Evolutionary conservation across 2,329 filamentous ascomycete species (phyloP).

Genomic region (Furcasterigmium sp.): DNA sequence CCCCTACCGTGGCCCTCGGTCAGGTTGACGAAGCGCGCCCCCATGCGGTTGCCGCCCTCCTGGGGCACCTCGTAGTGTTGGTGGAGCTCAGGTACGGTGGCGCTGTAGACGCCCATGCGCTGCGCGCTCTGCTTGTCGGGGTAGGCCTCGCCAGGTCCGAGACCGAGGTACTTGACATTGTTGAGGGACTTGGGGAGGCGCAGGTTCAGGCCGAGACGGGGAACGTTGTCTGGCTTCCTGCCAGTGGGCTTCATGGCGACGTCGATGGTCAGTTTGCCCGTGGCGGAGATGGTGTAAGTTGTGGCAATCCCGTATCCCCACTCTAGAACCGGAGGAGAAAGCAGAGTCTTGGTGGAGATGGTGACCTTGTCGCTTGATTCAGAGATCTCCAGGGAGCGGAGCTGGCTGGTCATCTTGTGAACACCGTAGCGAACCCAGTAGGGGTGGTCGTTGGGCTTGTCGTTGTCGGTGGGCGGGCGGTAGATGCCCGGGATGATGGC

Average conservation of each 20-base stretch:
- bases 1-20: constrained; percentile 19
- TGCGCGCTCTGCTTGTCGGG: constrained; percentile 56
- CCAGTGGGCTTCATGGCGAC: constrained; percentile 40
- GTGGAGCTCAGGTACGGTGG: constrained; percentile 43
- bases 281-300: constrained; percentile 43
- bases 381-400: constrained; percentile 32
- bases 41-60: constrained; percentile 60
- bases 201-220: constrained; percentile 57
- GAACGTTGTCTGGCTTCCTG: constrained; percentile 47
- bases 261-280: constrained; percentile 39
- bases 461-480: constrained; percentile 63
- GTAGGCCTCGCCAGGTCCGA: constrained; percentile 60
- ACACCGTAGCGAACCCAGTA: constrained; percentile 54
- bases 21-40: constrained; percentile 50
- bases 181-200: constrained; percentile 41
- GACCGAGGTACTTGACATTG: constrained; percentile 53
- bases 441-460: constrained; percentile 44
- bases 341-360: constrained; percentile 38
- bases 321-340: constrained; percentile 54
- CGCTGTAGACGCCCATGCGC: constrained; percentile 41
- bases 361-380: constrained; percentile 23
- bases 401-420: constrained; percentile 37
- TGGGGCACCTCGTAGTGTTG: constrained; percentile 62
- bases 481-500: constrained; percentile 48
- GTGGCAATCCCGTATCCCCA: constrained; percentile 50